A percentile compares a stretch with the other conserved stretches of the same genome.
Evolutionary conservation across 2,329 filamentous ascomycete genomes (phyloP).

Genomic region (Cryphonectria nitschkei): DNA sequence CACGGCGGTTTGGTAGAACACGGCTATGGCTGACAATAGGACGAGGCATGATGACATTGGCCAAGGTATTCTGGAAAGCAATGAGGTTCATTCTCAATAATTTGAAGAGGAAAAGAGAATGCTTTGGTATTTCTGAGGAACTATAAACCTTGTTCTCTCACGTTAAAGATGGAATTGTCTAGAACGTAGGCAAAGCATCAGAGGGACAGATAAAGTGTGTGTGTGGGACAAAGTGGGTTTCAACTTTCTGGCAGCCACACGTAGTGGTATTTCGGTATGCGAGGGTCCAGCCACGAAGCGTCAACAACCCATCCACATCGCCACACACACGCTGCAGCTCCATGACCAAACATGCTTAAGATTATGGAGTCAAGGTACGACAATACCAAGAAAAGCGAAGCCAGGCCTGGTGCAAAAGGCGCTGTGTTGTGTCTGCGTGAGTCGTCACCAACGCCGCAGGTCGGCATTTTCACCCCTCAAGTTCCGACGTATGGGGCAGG

Average conservation of each 20-base stretch:
- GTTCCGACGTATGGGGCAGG: slow-evolving; percentile 22
- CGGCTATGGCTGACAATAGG: not conserved
- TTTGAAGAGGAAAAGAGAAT: not conserved
- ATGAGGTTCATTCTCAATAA: not conserved
- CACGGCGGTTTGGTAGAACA: not conserved
- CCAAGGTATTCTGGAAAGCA: not conserved
- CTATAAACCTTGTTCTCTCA: not conserved
- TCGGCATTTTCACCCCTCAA: slow-evolving; percentile 17
- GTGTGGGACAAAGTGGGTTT: not conserved
- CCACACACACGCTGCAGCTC: not conserved
- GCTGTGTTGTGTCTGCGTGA: not conserved
- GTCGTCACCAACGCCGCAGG: slow-evolving; percentile 12
- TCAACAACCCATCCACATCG: not conserved
- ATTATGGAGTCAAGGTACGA: not conserved
- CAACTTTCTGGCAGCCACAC: not conserved
- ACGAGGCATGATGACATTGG: not conserved
- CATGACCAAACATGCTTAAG: not conserved
- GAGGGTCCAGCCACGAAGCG: not conserved
- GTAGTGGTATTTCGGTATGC: slow-evolving; percentile 1
- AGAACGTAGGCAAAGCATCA: not conserved
- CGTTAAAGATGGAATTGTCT: not conserved
- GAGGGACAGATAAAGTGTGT: too few species aligned
- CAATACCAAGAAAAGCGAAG: not conserved
- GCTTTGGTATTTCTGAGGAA: not conserved
- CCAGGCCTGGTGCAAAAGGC: not conserved